A percentile compares a stretch with the other conserved stretches of the same genome.
phyloP scores from a whole-genome alignment of 371 early-diverging fungal genomes.

The Mortierella sp. region DNA sequence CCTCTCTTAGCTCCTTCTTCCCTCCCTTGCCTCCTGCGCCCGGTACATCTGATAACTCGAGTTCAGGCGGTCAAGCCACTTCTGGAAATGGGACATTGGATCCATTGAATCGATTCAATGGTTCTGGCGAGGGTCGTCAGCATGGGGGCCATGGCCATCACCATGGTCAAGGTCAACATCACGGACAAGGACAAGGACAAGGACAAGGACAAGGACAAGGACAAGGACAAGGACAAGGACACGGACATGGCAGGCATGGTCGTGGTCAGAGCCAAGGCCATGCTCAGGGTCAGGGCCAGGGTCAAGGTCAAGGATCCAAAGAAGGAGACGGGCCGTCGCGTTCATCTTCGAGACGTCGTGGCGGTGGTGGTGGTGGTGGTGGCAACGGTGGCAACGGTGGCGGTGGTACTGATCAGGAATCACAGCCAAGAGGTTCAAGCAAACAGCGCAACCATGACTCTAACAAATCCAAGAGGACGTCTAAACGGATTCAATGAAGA shows the following conservation, averaged over 20 bases:
- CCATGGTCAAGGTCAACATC: too few relatives aligned
- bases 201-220: conserved; percentile 2
- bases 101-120: not conserved
- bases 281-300: not conserved
- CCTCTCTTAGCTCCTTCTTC: conserved; percentile 38
- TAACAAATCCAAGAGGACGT: conserved; percentile 4
- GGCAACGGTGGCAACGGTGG: too few relatives aligned
- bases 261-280: too few relatives aligned
- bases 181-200: not conserved
- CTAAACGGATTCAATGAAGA: conserved; percentile 1
- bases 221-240: conserved; percentile 2
- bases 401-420: conserved; percentile 18
- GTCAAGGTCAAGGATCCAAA: conserved; percentile 4
- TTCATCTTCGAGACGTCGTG: conserved; percentile 7
- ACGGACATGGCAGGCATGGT: not conserved
- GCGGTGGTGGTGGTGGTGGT: too few relatives aligned
- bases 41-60: conserved; percentile 1
- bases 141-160: not conserved
- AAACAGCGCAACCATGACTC: conserved; percentile 10
- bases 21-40: conserved; percentile 15
- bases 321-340: conserved; percentile 5
- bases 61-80: conserved; percentile 6
- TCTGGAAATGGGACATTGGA: not conserved
- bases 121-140: not conserved
- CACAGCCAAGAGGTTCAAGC: conserved; percentile 14